Base-by-base conservation (phyloP, 192 early-diverging fungal species). In the Umbelopsis sp. region DNA sequence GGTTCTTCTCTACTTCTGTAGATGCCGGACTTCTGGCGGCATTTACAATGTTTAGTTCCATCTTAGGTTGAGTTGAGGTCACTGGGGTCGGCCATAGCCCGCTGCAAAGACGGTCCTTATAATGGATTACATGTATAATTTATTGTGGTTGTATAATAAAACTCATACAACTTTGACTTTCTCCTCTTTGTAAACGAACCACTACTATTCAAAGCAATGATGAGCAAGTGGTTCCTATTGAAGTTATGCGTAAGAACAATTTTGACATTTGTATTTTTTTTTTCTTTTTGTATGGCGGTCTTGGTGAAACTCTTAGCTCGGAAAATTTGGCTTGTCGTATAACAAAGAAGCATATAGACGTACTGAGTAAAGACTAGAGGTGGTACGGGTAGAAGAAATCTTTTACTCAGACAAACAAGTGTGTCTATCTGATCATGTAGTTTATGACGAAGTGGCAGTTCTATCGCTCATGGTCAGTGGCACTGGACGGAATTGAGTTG, bases 271-370 rank as follows among this genome's bases (percentile, higher is more conserved):
- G 38, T 41, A 38, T 38, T 38, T 38, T 24, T 52, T 52, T 25
- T 26, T 25, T 22, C 6, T 3, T 53, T 26, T 24, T 25, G 20
- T 53, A 24, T 29, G 8, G 4, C 11, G 14, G 12, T 29, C 26
- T 10, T 62, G 10, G 56, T 62, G 56, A 34, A 29, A 62, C 56
- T 62, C 17, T 32, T 34, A 14, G 16, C 47, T 26, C 34, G 7
- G 17, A 41, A 62, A 29, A 3, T 32, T 62, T 62, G 47, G 47
- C 4, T 49, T 17, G 6, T 34, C 17, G 4, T 26, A 62, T 20
- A 62, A 62, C 56, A 62, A 62, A 62, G n/a, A 22, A 26, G 56
- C 56, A 62, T 16, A 14, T 62, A 29, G 56, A 62, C 56, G n/a
- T 26, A 62, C 56, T 62, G 26, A 16, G 56, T 29, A 62, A 62